A percentile compares a stretch with the other conserved stretches of the same genome.
These are phyloP conservation scores for Porpolomopsis calyptriformis DNA, from an alignment of 768 basidiomycete species.

Conservation along the genomic window DNA sequence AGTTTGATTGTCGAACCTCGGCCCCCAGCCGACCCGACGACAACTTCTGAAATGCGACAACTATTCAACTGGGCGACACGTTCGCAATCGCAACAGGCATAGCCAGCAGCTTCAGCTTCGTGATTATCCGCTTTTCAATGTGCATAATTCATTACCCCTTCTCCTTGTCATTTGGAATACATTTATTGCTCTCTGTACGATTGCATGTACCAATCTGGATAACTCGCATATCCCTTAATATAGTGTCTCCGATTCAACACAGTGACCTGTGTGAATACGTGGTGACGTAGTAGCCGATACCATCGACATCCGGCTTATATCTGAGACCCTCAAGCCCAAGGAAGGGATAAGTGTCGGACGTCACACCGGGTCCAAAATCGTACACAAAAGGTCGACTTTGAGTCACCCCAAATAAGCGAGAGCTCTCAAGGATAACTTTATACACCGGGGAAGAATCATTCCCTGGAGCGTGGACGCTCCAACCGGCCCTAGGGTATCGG, in stretches of 20 bases:
- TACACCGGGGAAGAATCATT: slow-evolving; percentile 77
- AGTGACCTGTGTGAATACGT: neutral
- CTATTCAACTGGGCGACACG: slow-evolving; percentile 72
- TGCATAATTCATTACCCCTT: neutral
- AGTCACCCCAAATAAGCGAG: slow-evolving; percentile 69
- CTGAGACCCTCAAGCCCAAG: slow-evolving; percentile 24
- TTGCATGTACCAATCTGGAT: neutral
- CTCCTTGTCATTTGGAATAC: neutral
- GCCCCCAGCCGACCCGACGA: slow-evolving; percentile 62
- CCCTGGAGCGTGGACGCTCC: slow-evolving; percentile 73
- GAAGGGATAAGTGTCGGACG: slow-evolving; percentile 40
- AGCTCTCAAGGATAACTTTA: slow-evolving; percentile 60
- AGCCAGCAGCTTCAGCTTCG: slow-evolving; percentile 17
- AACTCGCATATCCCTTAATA: neutral
- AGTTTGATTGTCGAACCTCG: slow-evolving; percentile 79
- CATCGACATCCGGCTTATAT: slow-evolving; percentile 14
- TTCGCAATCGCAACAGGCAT: slow-evolving; percentile 31
- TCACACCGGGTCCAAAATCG: slow-evolving; percentile 65
- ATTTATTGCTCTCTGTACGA: neutral
- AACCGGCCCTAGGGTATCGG: slow-evolving; percentile 48
- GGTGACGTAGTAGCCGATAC: neutral
- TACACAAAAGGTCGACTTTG: slow-evolving; percentile 69
- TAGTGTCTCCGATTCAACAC: neutral
- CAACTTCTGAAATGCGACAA: slow-evolving; percentile 60
- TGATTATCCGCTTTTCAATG: slow-evolving; percentile 9